Percentiles rank a stretch among this genome's conserved stretches.
These are phyloP conservation scores for Lojkania enalia DNA, from an alignment of 2,329 filamentous ascomycete species.

Conservation along the genomic window DNA sequence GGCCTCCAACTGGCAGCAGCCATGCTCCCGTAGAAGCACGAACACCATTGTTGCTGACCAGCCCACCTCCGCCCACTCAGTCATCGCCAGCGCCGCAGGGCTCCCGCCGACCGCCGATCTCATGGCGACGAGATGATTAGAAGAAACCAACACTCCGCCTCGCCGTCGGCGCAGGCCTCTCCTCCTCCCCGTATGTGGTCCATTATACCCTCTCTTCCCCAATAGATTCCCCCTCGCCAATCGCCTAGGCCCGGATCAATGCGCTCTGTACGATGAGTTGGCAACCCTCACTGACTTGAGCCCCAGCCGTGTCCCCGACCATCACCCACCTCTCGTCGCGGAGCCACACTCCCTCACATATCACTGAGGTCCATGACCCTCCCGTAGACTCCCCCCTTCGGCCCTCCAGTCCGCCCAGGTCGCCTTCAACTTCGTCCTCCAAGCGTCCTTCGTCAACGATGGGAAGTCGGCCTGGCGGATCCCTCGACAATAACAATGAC, in stretches of 20 bases:
- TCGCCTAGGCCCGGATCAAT: conserved; percentile 33
- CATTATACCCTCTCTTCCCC: conserved; percentile 9
- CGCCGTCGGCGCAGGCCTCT: conserved; percentile 62
- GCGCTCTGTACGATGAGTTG: conserved; percentile 47
- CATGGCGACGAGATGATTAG: conserved; percentile 39
- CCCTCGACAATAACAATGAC: conserved; percentile 30
- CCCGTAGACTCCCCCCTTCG: conserved; percentile 56
- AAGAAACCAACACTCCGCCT: conserved; percentile 46
- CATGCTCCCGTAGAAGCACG: conserved; percentile 13
- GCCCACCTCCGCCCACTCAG: conserved; percentile 1
- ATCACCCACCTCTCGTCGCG: conserved; percentile 56
- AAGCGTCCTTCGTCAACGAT: conserved; percentile 28
- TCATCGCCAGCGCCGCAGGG: conserved; percentile 8
- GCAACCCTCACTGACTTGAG: conserved; percentile 35
- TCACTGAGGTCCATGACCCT: conserved; percentile 54
- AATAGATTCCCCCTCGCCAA: conserved; percentile 23
- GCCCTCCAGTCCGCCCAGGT: conserved; percentile 60
- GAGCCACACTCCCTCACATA: conserved; percentile 59
- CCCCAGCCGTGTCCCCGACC: conserved; percentile 57
- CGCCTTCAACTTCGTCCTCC: conserved; percentile 41
- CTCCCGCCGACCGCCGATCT: not conserved
- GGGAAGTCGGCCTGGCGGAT: conserved; percentile 42
- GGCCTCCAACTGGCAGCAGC: conserved; percentile 7
- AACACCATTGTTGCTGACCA: conserved; percentile 3
- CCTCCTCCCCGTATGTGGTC: conserved; percentile 62